Percentiles rank a stretch among this genome's conserved stretches.
These are phyloP conservation scores for Gentiana macrophylla DNA, from an alignment of 257 asterid species.

Conservation along the genomic window DNA sequence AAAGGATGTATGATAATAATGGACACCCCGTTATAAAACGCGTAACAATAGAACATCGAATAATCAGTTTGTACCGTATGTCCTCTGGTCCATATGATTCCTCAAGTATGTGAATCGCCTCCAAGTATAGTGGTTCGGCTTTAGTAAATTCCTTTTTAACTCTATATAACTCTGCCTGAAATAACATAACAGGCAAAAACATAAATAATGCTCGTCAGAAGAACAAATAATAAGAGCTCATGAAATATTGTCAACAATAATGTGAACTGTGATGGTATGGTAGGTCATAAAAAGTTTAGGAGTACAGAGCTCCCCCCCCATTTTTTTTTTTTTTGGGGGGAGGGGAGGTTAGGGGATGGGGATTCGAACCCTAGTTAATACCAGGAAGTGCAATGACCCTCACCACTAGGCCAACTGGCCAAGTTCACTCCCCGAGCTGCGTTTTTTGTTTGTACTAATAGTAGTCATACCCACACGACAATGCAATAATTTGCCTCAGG, in stretches of 20 bases:
- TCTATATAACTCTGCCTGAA: slow-evolving; percentile 89
- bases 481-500: too few relatives aligned
- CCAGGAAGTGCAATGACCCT: too few relatives aligned
- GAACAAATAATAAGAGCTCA: not conserved
- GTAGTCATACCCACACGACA: too few relatives aligned
- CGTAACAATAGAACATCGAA: not conserved
- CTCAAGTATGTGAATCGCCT: slow-evolving; percentile 72
- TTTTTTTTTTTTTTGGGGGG: too few relatives aligned
- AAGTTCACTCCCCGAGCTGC: too few relatives aligned
- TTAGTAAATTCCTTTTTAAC: slow-evolving; percentile 53
- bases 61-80: slow-evolving; percentile 39
- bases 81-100: slow-evolving; percentile 74
- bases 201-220: not conserved
- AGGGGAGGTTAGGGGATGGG: too few relatives aligned
- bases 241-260: not conserved
- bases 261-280: not conserved
- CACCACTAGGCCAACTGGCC: too few relatives aligned
- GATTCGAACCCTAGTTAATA: too few relatives aligned
- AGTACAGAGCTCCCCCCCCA: too few relatives aligned
- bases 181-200: slow-evolving; percentile 11
- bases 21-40: not conserved
- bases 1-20: not conserved
- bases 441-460: too few relatives aligned
- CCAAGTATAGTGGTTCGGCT: slow-evolving; percentile 88
- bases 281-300: too few relatives aligned